Evolutionary conservation across 345 rosid genomes (phyloP), one percentile per base, ranked within the genome.

Genomic region (Excoecaria agallocha): DNA sequence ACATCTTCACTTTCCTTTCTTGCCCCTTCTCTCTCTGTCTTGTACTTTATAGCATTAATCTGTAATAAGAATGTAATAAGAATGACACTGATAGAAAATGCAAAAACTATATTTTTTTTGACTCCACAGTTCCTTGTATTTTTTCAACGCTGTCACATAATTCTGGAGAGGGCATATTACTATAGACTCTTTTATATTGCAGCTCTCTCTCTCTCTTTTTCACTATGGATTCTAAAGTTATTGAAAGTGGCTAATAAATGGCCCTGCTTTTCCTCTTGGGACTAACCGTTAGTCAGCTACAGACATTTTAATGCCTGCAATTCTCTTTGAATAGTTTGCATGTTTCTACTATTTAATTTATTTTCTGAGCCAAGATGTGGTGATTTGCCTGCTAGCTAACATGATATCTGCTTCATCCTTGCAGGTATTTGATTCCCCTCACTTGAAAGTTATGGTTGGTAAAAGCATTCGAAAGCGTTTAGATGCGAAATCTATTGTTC

Each of bases 401-500:
- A 10, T 50, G 35, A 35, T 58, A 45, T 65, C 38, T 35, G 51
- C 50, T 41, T 75, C 62, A 46, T 10, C 75, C 41, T 60, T 69
- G 75, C 74, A 94, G 97, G 98, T 90, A 22, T 94, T 82, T 86
- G 97, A 94, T 86, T 76, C 95, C 49, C 98, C 98, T 62, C 76
- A 73, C 78, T 74, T 92, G 80, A 87, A 87, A 49, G 85, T 92
- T 45, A 74, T 82, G 72, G 92, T 92, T 70, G 90, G 97, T 51
- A 88, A 87, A 73, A 80, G 88, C 77, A 78, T 84, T 72, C 84
- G 97, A 61, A 92, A 86, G 79, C 95, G 97, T 68, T 83, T 92
- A 77, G 97, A 94, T 84, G 86, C 89, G 11, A 88, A 84, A 85
- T 86, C 93, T 54, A 92, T 92, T 15, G 89, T 92, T 59, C 84